Evolutionary conservation across 768 basidiomycete genomes (phyloP).

Genomic region (Collybiopsis luxurians): DNA sequence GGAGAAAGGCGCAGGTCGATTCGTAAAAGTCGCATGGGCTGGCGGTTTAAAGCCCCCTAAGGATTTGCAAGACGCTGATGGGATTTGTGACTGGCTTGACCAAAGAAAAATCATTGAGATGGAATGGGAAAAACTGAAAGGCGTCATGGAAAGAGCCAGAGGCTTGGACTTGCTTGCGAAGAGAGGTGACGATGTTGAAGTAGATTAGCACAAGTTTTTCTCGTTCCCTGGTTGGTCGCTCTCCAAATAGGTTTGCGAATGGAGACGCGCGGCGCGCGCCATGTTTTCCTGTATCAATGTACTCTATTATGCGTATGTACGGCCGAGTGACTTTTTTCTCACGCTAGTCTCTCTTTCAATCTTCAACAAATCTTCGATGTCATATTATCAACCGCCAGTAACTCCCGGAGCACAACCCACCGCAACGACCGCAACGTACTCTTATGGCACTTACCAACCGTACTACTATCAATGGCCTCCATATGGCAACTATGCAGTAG

Average conservation of each 20-base stretch:
- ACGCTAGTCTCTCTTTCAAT: not conserved
- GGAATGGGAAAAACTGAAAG: constrained; percentile 69
- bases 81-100: constrained; percentile 81
- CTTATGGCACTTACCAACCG: constrained; percentile 63
- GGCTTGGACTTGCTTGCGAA: constrained; percentile 53
- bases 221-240: not conserved
- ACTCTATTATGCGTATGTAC: too few species aligned
- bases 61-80: constrained; percentile 71
- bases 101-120: constrained; percentile 60
- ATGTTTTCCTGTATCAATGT: too few species aligned
- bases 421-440: constrained; percentile 54
- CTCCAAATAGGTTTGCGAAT: too few species aligned
- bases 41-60: constrained; percentile 58
- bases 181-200: constrained; percentile 38
- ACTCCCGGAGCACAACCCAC: constrained; percentile 7
- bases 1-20: constrained; percentile 34
- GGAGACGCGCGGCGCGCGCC: too few species aligned
- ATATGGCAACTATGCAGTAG: constrained; percentile 56
- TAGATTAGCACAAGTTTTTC: not conserved
- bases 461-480: constrained; percentile 64
- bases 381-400: constrained; percentile 9
- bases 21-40: constrained; percentile 57
- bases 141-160: constrained; percentile 73
- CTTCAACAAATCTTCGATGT: too few species aligned
- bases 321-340: too few species aligned